Conservation (phyloP, 352 stramenopile genomes). For the Globisporangium paroecandrum region DNA sequence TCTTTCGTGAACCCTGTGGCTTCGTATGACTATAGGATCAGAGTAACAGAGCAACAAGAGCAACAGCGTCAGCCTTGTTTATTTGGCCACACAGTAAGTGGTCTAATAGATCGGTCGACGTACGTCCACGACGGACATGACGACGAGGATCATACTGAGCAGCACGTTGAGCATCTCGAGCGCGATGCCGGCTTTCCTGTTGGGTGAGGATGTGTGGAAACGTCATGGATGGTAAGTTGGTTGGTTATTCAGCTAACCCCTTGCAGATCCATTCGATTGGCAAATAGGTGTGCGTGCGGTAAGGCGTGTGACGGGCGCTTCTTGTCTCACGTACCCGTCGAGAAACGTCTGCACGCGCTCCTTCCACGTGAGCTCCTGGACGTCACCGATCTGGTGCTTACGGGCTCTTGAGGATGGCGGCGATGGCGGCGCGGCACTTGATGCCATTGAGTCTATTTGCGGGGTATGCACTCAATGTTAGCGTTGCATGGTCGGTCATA, state of each 20-base stretch:
- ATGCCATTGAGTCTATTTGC: not conserved
- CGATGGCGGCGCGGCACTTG: not conserved
- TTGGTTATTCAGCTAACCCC: not conserved
- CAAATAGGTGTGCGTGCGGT: not conserved
- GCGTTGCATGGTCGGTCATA: not conserved
- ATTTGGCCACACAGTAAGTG: not conserved
- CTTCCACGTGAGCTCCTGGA: slow-evolving; percentile 41
- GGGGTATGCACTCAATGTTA: not conserved
- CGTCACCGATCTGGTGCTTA: slow-evolving; percentile 28
- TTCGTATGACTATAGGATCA: slow-evolving; percentile 31
- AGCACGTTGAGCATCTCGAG: slow-evolving; percentile 44
- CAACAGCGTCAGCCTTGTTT: too few species aligned
- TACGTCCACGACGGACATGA: slow-evolving; percentile 38
- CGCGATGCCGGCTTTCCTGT: slow-evolving; percentile 26
- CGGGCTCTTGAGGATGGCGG: not conserved
- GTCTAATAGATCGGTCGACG: not conserved
- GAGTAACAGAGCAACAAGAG: not conserved
- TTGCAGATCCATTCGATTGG: not conserved
- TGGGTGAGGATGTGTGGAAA: not conserved
- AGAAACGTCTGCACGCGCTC: slow-evolving; percentile 43
- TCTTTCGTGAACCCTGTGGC: slow-evolving; percentile 7
- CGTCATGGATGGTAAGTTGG: not conserved
- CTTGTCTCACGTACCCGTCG: slow-evolving; percentile 28
- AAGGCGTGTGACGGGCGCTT: not conserved
- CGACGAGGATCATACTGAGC: slow-evolving; percentile 43